Evolutionary conservation across 805 yeast genomes (phyloP).

Genomic region (Zygotorulaspora sp.): DNA sequence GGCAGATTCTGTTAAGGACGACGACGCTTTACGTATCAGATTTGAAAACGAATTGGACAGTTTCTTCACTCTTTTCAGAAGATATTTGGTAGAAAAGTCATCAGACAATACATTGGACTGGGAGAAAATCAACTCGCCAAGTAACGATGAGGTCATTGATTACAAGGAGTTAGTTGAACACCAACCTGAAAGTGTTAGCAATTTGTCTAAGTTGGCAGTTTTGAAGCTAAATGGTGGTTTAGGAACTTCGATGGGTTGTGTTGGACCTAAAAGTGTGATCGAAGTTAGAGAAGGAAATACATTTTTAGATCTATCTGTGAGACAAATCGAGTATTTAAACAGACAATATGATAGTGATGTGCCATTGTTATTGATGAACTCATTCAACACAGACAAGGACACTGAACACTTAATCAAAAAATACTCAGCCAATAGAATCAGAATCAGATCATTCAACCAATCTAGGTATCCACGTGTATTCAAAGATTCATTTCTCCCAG

Average conservation of each 20-base stretch:
- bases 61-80: conserved; percentile 87
- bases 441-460: conserved; percentile 94
- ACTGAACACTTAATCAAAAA: conserved; percentile 93
- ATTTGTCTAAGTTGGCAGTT: conserved; percentile 81
- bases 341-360: conserved; percentile 87
- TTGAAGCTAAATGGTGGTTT: conserved; percentile 96
- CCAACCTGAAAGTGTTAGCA: conserved; percentile 36
- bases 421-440: conserved; percentile 92
- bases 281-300: conserved; percentile 99
- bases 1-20: conserved; percentile 70
- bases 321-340: conserved; percentile 95
- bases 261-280: conserved; percentile 96
- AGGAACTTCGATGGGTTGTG: conserved; percentile 99
- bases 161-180: conserved; percentile 39
- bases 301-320: conserved; percentile 88
- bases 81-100: conserved; percentile 87
- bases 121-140: conserved; percentile 94
- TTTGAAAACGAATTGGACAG: conserved; percentile 93
- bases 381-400: conserved; percentile 95
- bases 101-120: conserved; percentile 80
- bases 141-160: conserved; percentile 81
- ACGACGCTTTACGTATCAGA: conserved; percentile 42
- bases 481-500: conserved; percentile 94
- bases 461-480: conserved; percentile 95
- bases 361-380: conserved; percentile 95